These are phyloP conservation scores for Diaporthe capsici DNA, from an alignment of 2,329 filamentous ascomycete species.

Conservation along the genomic window DNA sequence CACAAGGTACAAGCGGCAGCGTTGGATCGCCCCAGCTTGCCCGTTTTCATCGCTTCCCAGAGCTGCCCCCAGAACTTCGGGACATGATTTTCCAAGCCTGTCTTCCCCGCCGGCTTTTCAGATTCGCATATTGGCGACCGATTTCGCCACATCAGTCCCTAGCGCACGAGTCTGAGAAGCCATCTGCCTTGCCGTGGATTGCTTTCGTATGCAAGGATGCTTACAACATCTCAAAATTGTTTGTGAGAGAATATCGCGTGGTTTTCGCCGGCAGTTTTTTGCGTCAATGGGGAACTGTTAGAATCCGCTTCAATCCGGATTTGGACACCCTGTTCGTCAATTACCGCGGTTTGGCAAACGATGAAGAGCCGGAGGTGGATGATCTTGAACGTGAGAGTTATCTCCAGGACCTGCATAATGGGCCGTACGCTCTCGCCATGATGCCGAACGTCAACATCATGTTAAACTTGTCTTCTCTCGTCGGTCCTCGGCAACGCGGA, in stretches of 20 bases:
- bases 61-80: neutral
- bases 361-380: neutral
- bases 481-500: neutral
- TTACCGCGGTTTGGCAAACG: neutral
- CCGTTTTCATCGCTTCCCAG: neutral
- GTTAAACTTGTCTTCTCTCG: neutral
- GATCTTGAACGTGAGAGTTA: neutral
- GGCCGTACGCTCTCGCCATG: neutral
- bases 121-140: neutral
- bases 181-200: neutral
- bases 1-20: neutral
- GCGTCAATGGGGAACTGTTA: neutral
- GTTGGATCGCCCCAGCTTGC: neutral
- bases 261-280: no score
- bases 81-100: neutral
- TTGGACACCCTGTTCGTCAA: neutral
- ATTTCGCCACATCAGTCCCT: neutral
- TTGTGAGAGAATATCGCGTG: neutral
- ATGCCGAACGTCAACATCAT: neutral
- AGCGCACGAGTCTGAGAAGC: neutral
- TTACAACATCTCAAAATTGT: neutral
- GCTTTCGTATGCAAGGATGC: neutral
- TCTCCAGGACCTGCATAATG: neutral
- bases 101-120: neutral
- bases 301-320: neutral